Base-by-base conservation (phyloP, 345 rosid genomes). In the Moricandia arvensis region DNA sequence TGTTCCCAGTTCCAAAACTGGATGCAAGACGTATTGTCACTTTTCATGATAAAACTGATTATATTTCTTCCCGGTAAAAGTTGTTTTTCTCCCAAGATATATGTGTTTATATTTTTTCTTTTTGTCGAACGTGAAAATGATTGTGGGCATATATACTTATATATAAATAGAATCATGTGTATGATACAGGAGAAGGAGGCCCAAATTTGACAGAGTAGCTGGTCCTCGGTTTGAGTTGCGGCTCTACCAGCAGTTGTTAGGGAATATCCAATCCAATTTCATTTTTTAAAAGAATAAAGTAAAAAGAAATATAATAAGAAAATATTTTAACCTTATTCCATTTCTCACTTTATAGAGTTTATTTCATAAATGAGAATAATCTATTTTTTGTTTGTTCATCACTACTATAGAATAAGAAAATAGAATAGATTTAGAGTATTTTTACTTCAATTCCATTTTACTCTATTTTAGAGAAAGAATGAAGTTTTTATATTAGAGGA, bases 141-240 rank as follows among this genome's bases (percentile, higher is more conserved):
- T 63, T 70, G 34, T 76, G 70, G 66, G 74, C 53, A 4, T 29
- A 29, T 29, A 27, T 27, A 1, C 1, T 27, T 1, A 3, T 27
- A 29, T 29, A 29, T 67, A 4, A 64, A 37, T 77, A 94, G 87
- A 89, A 91, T 83, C 97, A 90, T 82, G 77, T 87, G 16, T 88
- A 84, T 68, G 91, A 89, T 72, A 90, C 85, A 79, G 85, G 64
- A 30, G 93, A 87, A 13, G 92, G 95, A 59, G 93, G 96, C 59
- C 93, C 97, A 1, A 94, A 89, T 75, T 79, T 91, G 24, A 47
- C 89, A 21, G 96, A 87, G 78, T 91, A 74, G 80, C 90, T 29
- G 98, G 98, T 77, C 97, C 97, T 43, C 80, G 96, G 45, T 94
- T 91, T 65, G 98, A 94, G 75, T 75, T 94, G 85, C 86, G 86